Conservation (phyloP, 495 filamentous ascomycete genomes). For the Talaromyces borbonicus region DNA sequence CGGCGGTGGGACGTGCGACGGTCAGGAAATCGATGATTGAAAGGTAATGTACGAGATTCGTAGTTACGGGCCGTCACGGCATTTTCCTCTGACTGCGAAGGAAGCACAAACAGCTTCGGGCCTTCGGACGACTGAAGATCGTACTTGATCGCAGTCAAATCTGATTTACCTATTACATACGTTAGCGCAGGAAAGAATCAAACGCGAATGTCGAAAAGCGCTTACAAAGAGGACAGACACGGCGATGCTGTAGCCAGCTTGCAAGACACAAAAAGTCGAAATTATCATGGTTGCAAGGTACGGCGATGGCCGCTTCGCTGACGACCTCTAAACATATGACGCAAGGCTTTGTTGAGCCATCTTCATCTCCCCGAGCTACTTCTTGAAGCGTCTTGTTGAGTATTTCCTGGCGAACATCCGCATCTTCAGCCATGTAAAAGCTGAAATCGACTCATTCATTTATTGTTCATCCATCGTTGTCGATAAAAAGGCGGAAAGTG, state of each 20-base stretch:
- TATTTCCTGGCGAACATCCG: constrained; percentile 31
- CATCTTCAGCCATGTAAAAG: constrained; percentile 29
- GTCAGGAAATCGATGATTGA: constrained; percentile 8
- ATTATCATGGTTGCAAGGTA: constrained; percentile 67
- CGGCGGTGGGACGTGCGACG: constrained; percentile 17
- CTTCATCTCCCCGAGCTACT: constrained; percentile 27
- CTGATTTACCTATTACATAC: constrained; percentile 41
- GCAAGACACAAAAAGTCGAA: constrained; percentile 81
- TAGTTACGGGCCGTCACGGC: constrained; percentile 5
- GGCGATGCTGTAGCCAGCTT: constrained; percentile 69
- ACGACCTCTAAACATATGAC: constrained; percentile 65
- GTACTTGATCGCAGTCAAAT: constrained; percentile 60
- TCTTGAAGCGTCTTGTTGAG: constrained; percentile 35
- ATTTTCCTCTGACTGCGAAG: constrained; percentile 9
- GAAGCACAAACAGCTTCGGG: constrained; percentile 45
- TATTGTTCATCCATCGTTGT: not conserved
- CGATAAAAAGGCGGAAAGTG: not conserved
- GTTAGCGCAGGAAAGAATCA: constrained; percentile 11
- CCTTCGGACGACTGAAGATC: constrained; percentile 41
- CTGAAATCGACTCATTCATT: not conserved
- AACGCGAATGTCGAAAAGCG: constrained; percentile 3
- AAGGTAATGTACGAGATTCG: not conserved
- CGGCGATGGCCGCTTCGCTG: constrained; percentile 57
- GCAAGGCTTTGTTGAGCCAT: constrained; percentile 28
- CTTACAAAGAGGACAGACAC: constrained; percentile 67